Evolutionary conservation across 352 stramenopile genomes (phyloP).

Genomic region (Chrysophaeum taylorii): DNA sequence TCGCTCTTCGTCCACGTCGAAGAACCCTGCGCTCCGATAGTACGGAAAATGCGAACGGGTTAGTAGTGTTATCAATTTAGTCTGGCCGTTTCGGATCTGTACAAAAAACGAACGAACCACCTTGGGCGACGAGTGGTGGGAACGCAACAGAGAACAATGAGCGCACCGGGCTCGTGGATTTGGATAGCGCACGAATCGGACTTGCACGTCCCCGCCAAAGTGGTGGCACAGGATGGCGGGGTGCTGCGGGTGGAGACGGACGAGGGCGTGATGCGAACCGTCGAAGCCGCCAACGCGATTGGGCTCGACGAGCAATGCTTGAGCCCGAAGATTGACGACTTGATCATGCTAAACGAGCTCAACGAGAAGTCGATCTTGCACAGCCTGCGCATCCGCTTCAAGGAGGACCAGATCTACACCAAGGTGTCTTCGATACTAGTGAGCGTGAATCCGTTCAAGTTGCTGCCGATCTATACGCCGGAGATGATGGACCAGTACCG

Average conservation of each 20-base stretch:
- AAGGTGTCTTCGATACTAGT: constrained; percentile 89
- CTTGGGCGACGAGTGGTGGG: no score
- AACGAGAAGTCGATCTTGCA: constrained; percentile 55
- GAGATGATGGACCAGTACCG: constrained; percentile 33
- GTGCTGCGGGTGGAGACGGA: constrained; percentile 29
- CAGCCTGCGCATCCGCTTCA: constrained; percentile 51
- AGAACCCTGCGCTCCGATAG: no score
- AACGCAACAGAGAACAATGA: no score
- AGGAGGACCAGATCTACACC: constrained; percentile 69
- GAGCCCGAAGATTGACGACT: constrained; percentile 32
- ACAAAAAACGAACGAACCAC: no score
- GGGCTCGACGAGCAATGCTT: constrained; percentile 32
- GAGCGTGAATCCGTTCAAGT: constrained; percentile 91
- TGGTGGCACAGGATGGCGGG: constrained; percentile 25
- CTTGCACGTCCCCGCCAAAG: constrained; percentile 32
- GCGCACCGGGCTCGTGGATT: constrained; percentile 31
- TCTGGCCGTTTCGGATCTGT: no score
- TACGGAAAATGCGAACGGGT: no score
- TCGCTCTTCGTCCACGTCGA: no score
- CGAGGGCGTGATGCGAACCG: constrained; percentile 24
- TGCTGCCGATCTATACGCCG: constrained; percentile 30
- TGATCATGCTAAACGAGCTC: constrained; percentile 40
- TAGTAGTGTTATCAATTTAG: no score
- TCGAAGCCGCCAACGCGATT: constrained; percentile 17
- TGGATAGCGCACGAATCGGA: constrained; percentile 34